Conservation (phyloP, 1,139 yeast species). For the Candida frijolesensis region DNA sequence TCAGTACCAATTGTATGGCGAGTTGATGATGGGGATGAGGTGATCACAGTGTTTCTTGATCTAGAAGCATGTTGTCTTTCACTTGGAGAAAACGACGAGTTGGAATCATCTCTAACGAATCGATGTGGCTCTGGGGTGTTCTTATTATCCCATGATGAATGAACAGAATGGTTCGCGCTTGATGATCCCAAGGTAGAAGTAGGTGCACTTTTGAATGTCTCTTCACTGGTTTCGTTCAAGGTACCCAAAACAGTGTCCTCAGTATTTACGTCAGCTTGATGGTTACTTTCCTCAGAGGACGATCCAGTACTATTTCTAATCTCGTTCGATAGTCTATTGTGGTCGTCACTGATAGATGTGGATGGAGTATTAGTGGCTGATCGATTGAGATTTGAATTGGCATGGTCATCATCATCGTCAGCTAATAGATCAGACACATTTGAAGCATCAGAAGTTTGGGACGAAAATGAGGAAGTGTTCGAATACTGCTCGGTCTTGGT, state of each 20-base stretch:
- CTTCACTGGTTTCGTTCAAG: constrained; percentile 14
- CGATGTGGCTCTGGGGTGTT: neutral
- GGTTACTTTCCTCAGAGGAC: constrained; percentile 7
- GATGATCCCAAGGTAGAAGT: constrained; percentile 8
- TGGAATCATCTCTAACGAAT: neutral
- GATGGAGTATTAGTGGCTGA: constrained; percentile 16
- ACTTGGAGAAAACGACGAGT: constrained; percentile 1
- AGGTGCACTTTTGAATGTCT: constrained; percentile 9
- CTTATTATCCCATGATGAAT: constrained; percentile 6
- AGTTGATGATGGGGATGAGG: neutral
- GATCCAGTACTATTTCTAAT: constrained; percentile 10
- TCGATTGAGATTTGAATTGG: constrained; percentile 7
- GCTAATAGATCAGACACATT: constrained; percentile 7
- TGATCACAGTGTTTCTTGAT: neutral
- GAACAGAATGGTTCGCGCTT: constrained; percentile 8
- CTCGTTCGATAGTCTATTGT: constrained; percentile 6
- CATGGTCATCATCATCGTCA: constrained; percentile 5
- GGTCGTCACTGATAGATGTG: constrained; percentile 15
- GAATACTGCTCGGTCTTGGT: constrained; percentile 12
- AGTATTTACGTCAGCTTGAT: constrained; percentile 4
- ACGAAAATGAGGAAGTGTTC: constrained; percentile 14
- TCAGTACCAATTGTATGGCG: neutral
- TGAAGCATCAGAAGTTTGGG: constrained; percentile 12
- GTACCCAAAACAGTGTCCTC: constrained; percentile 13
- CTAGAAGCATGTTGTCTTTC: constrained; percentile 1